Conservation (phyloP, 495 filamentous ascomycete genomes). For the Evernia prunastri region DNA sequence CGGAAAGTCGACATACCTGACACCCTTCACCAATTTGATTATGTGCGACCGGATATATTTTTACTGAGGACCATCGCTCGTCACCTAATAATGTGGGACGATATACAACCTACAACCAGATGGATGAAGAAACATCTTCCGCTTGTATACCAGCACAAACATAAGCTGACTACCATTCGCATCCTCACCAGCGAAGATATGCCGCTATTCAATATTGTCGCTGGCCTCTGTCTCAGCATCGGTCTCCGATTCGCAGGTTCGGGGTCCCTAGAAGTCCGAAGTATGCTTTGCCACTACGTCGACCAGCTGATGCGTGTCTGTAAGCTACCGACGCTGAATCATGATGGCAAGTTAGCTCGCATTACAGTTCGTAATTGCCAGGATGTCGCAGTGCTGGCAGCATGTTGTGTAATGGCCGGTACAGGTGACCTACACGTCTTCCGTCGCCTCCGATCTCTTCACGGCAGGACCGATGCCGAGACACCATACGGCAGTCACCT, state of each 20-base stretch:
- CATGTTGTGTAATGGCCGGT: constrained; percentile 89
- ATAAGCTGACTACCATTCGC: constrained; percentile 46
- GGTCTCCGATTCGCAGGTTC: constrained; percentile 85
- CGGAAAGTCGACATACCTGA: constrained; percentile 90
- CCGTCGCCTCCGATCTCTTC: constrained; percentile 77
- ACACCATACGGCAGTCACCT: constrained; percentile 91
- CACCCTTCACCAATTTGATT: constrained; percentile 83
- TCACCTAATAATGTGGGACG: constrained; percentile 89
- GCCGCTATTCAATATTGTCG: constrained; percentile 86
- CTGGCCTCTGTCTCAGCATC: constrained; percentile 80
- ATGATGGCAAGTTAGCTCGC: constrained; percentile 73
- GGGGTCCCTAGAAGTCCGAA: constrained; percentile 60
- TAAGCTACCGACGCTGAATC: constrained; percentile 57
- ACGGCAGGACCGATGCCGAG: constrained; percentile 78
- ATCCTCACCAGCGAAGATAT: constrained; percentile 68
- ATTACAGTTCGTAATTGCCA: constrained; percentile 85
- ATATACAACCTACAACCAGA: constrained; percentile 58
- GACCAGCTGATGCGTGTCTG: constrained; percentile 81
- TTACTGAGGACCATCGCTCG: constrained; percentile 84
- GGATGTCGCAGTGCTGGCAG: constrained; percentile 71
- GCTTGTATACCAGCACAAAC: constrained; percentile 50
- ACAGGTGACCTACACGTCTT: constrained; percentile 87
- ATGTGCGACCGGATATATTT: constrained; percentile 88
- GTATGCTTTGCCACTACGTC: constrained; percentile 76
- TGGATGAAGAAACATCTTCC: constrained; percentile 77